Evolutionary conservation across 768 basidiomycete species (phyloP).

Genomic region (Lyophyllum decastes): DNA sequence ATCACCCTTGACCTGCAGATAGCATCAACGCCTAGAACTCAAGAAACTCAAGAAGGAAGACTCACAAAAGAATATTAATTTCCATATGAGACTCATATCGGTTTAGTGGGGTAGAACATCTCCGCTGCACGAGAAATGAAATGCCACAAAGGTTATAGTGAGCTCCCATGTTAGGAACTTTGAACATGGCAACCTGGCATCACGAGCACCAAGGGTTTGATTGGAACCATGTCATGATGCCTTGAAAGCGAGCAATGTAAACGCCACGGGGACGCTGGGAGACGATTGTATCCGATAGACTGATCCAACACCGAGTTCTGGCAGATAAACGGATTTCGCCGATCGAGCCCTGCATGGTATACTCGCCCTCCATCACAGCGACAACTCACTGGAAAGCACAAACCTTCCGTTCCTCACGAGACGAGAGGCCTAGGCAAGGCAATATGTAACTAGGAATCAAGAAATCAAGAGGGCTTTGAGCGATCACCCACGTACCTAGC

Average conservation of each 20-base stretch:
- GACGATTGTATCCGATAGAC: not conserved
- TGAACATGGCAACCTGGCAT: not conserved
- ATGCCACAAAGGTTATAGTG: not conserved
- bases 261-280: conserved; percentile 3
- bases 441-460: not conserved
- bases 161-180: not conserved
- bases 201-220: not conserved
- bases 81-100: not conserved
- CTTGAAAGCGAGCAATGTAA: not conserved
- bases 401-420: not conserved
- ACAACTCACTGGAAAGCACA: not conserved
- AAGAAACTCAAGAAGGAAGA: not conserved
- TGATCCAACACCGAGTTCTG: not conserved
- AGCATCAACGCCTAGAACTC: not conserved
- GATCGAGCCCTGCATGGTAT: not conserved
- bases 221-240: not conserved
- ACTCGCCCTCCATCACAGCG: not conserved
- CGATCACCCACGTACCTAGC: not conserved
- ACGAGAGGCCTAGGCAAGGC: not conserved
- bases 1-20: not conserved
- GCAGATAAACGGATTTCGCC: not conserved
- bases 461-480: not conserved
- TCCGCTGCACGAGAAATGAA: not conserved
- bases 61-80: not conserved
- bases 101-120: not conserved